Evolutionary conservation across 495 filamentous ascomycete species (phyloP), one percentile per base, ranked within the genome.

Genomic region (Neurospora cerealis): DNA sequence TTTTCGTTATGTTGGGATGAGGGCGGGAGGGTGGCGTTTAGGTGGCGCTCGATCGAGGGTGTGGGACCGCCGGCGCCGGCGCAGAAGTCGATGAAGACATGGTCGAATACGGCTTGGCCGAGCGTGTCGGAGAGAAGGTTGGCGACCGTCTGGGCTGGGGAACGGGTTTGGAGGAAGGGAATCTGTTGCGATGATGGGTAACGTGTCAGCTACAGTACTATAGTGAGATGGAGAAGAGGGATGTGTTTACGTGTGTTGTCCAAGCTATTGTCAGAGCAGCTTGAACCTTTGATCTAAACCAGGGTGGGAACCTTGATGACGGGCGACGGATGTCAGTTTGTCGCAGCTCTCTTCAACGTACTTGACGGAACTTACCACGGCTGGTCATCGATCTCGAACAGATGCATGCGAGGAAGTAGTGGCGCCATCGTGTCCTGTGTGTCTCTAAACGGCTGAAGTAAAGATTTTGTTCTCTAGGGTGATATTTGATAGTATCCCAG

Each of bases 11-110:
- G 76, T 40, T 73, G 69, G 17, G 70, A 37, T 8, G 69, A 60
- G 10, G 77, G 73, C 15, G 70, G 69, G n/a, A 85, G 79, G 54
- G 83, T 74, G 34, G 72, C 70, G 81, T 91, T 91, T 10, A 91
- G 76, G 69, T 85, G 81, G 11, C 78, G 82, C 80, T 92, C 90
- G 72, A 92, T 88, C n/a, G 80, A 80, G 0, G 88, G 88, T 4
- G 89, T 91, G 0, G 90, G 90, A 0, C 91, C 92, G 54, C 92
- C 92, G 36, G 85, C 90, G 72, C 92, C 92, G 21, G 92, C 89
- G 79, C 91, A 93, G 80, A 93, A 91, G 80, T 94, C 92, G 71
- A 93, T 87, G 73, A 91, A 88, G 21, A 86, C 86, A 77, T 88
- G 86, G 8, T 76, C 71, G 75, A 70, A 71, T 77, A 83, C 38